phyloP scores from a whole-genome alignment of 2,329 filamentous ascomycete genomes.

The Fusarium sp. region DNA sequence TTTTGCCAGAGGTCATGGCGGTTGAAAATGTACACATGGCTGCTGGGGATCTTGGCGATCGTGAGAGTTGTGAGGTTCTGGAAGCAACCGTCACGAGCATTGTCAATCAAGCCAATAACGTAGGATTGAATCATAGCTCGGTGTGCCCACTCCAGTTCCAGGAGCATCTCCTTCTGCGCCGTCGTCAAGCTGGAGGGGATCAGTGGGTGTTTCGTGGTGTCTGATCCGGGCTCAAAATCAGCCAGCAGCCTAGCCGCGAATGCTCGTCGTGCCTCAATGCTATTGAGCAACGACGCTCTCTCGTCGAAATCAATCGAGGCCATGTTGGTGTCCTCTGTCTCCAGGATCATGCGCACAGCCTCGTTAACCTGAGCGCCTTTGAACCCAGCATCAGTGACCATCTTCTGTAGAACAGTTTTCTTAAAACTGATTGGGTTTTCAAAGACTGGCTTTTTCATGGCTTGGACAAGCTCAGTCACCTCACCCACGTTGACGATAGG shows the following conservation, averaged over 20 bases:
- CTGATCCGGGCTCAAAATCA: slow-evolving; percentile 38
- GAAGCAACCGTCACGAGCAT: slow-evolving; percentile 61
- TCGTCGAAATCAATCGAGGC: slow-evolving; percentile 51
- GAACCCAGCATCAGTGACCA: slow-evolving; percentile 55
- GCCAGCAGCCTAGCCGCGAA: slow-evolving; percentile 12
- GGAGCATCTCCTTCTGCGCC: slow-evolving; percentile 75
- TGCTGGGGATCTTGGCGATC: slow-evolving; percentile 73
- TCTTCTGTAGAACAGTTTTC: slow-evolving; percentile 50
- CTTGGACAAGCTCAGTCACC: slow-evolving; percentile 39
- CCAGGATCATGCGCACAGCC: slow-evolving; percentile 51
- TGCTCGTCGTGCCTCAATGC: slow-evolving; percentile 28
- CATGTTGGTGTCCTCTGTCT: slow-evolving; percentile 50
- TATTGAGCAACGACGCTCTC: slow-evolving; percentile 31
- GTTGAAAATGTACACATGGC: slow-evolving; percentile 67
- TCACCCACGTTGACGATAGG: slow-evolving; percentile 42
- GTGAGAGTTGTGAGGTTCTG: slow-evolving; percentile 68
- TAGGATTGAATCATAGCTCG: slow-evolving; percentile 76
- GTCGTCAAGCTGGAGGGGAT: slow-evolving; percentile 68
- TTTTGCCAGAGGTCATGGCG: slow-evolving; percentile 72
- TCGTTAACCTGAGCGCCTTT: slow-evolving; percentile 46
- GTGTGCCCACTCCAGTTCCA: slow-evolving; percentile 77
- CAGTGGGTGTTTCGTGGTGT: slow-evolving; percentile 51
- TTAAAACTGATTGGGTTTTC: slow-evolving; percentile 48
- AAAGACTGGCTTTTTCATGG: slow-evolving; percentile 38
- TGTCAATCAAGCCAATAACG: slow-evolving; percentile 73